Conservation (phyloP, 2,329 filamentous ascomycete species). For the Phyllosticta citriasiana region DNA sequence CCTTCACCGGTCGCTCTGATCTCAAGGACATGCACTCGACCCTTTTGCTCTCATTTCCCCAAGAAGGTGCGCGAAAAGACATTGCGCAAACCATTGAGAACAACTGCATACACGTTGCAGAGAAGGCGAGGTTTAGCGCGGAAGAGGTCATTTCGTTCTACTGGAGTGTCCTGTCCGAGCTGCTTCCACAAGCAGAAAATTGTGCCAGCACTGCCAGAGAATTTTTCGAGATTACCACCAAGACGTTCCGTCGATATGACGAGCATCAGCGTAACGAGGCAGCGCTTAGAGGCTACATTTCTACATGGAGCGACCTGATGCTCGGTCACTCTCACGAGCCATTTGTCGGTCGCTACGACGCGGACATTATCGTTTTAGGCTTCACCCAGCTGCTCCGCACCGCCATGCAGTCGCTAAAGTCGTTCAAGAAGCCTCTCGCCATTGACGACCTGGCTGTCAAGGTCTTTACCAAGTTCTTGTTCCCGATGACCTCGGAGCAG, state of each 20-base stretch:
- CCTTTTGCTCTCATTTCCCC: conserved; percentile 20
- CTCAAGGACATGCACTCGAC: conserved; percentile 19
- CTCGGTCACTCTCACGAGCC: conserved; percentile 24
- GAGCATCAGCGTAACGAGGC: conserved; percentile 23
- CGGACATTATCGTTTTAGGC: conserved; percentile 27
- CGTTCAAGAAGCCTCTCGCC: conserved; percentile 29
- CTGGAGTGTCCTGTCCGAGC: conserved; percentile 23
- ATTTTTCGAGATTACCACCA: conserved; percentile 26
- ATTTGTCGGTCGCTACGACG: conserved; percentile 25
- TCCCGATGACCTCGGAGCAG: conserved; percentile 14
- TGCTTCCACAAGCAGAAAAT: conserved; percentile 21
- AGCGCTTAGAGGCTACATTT: conserved; percentile 20
- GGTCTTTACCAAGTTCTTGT: conserved; percentile 28
- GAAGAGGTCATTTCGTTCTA: conserved; percentile 24
- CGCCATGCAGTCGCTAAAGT: conserved; percentile 29
- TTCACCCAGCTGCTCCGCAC: conserved; percentile 31
- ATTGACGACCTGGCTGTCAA: conserved; percentile 5
- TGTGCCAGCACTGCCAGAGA: conserved; percentile 20
- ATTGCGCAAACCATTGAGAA: conserved; percentile 23
- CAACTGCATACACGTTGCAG: conserved; percentile 18
- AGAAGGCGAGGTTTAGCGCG: conserved; percentile 14
- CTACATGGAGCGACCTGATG: conserved; percentile 24
- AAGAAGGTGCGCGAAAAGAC: conserved; percentile 17
- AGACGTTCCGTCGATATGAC: conserved; percentile 26
- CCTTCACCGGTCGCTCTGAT: conserved; percentile 20